These are phyloP conservation scores for Serendipita vermifera DNA, from an alignment of 768 basidiomycete genomes.

Conservation along the genomic window DNA sequence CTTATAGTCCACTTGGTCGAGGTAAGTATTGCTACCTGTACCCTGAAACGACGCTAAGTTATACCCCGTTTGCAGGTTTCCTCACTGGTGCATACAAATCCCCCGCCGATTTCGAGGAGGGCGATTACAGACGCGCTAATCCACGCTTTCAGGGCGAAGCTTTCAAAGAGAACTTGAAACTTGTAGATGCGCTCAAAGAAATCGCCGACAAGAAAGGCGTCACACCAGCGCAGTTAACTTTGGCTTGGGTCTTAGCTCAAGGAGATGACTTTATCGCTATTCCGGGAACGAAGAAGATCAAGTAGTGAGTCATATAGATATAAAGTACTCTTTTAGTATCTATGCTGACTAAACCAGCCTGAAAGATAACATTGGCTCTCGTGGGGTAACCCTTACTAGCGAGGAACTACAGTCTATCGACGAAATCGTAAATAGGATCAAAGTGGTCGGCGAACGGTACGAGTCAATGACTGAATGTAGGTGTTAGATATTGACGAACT, in stretches of 20 bases:
- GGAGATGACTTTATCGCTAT: slow-evolving; percentile 35
- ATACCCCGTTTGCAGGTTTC: slow-evolving; percentile 26
- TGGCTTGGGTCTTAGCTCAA: slow-evolving; percentile 32
- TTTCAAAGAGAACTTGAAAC: slow-evolving; percentile 22
- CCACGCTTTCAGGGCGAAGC: slow-evolving; percentile 36
- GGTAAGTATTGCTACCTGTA: slow-evolving; percentile 15
- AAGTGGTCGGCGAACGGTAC: neutral
- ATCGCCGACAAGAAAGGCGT: slow-evolving; percentile 33
- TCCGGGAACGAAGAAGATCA: slow-evolving; percentile 24
- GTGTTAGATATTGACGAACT: too few relatives aligned
- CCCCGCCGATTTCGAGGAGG: slow-evolving; percentile 26
- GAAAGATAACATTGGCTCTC: neutral
- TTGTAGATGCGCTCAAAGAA: slow-evolving; percentile 30
- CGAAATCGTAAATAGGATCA: neutral
- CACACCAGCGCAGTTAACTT: slow-evolving; percentile 28
- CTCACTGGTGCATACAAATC: slow-evolving; percentile 39
- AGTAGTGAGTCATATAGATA: slow-evolving; percentile 13
- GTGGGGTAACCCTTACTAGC: neutral
- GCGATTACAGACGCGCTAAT: slow-evolving; percentile 27
- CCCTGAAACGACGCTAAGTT: neutral
- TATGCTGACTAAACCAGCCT: neutral
- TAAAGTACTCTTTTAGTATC: slow-evolving; percentile 10
- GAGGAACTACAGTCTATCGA: neutral
- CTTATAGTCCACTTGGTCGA: slow-evolving; percentile 45
- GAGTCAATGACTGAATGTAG: too few relatives aligned